Conservation (phyloP, 2,329 filamentous ascomycete genomes). For the Sporothrix pseudoabietina region DNA sequence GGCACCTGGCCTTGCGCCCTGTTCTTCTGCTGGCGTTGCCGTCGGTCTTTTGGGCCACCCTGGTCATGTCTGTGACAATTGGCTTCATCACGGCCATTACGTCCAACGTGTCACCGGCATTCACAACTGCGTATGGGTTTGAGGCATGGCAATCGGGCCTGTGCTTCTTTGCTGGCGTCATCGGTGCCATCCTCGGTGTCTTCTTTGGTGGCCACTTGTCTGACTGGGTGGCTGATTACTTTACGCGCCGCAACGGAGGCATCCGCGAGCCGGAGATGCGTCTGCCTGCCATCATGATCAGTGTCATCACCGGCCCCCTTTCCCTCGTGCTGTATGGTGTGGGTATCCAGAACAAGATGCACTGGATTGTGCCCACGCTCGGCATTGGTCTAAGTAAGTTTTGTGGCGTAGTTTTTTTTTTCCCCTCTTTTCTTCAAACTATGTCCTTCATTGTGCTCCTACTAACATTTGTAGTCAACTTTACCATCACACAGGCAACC, state of each 20-base stretch:
- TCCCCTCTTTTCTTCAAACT: too few species aligned
- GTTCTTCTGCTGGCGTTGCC: slow-evolving; percentile 54
- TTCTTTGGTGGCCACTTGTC: slow-evolving; percentile 52
- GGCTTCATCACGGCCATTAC: slow-evolving; percentile 56
- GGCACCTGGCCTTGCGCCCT: slow-evolving; percentile 54
- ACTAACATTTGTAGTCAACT: slow-evolving; percentile 49
- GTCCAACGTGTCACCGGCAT: slow-evolving; percentile 54
- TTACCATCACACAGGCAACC: slow-evolving; percentile 58
- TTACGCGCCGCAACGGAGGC: slow-evolving; percentile 57
- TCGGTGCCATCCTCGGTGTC: slow-evolving; percentile 54
- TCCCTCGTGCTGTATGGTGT: slow-evolving; percentile 51
- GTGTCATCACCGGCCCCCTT: slow-evolving; percentile 53
- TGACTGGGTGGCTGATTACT: slow-evolving; percentile 51
- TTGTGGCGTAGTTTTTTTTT: too few species aligned
- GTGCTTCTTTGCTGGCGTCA: slow-evolving; percentile 52
- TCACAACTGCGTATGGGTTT: slow-evolving; percentile 48
- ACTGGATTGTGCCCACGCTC: slow-evolving; percentile 60
- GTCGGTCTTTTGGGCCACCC: slow-evolving; percentile 57
- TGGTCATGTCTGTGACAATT: slow-evolving; percentile 57
- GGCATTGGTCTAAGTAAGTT: slow-evolving; percentile 55
- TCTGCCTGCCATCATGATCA: slow-evolving; percentile 56
- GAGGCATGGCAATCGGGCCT: slow-evolving; percentile 52
- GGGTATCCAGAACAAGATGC: slow-evolving; percentile 49
- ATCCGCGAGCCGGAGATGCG: slow-evolving; percentile 60
- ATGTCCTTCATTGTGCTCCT: background rate